Evolutionary conservation across 2,329 filamentous ascomycete species (phyloP), one percentile per base, ranked within the genome.

Genomic region (Byssothecium circinans): DNA sequence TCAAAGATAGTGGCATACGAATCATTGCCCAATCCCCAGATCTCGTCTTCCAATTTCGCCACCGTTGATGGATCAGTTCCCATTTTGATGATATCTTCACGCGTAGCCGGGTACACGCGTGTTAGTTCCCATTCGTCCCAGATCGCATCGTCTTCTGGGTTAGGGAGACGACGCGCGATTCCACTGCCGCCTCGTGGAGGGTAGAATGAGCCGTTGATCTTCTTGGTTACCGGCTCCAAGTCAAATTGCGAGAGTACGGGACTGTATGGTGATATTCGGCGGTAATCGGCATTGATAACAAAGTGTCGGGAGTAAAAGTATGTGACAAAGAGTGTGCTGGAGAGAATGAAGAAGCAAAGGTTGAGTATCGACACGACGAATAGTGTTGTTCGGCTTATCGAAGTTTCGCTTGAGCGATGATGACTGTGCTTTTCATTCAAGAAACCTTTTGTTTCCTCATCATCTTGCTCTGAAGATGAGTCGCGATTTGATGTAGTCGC

Each of bases 1-100:
- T 56, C 53, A 27, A 53, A 53, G 20, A 50, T 53, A 1, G 53
- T 29, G 1, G 53, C 53, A 22, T 56, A 53, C 2, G 49, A 44
- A 30, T 56, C 48, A 33, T 49, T 42, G 8, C 52, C 52, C n/a
- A 55, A 36, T 12, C 49, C 44, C 50, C 47, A 52, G 6, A 40
- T 43, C 4, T 45, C 25, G 14, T 56, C 36, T 41, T 44, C 42
- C 14, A 44, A 33, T 23, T 44, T 44, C 14, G 42, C 34, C 2
- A 44, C 42, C 2, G 42, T 44, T 15, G 42, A 38, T 17, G 37
- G 38, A 35, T 44, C 42, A 14, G 37, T 44, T 14, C 42, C 42
- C 42, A 44, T 44, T 33, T 44, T 44, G 17, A 35, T 44, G 23
- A 44, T 17, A 25, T 44, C 42, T 17, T 44, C 42, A n/a, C 42